Evolutionary conservation across 768 basidiomycete species (phyloP), one percentile per base, ranked within the genome.

Genomic region (Macrocybe gigantea): DNA sequence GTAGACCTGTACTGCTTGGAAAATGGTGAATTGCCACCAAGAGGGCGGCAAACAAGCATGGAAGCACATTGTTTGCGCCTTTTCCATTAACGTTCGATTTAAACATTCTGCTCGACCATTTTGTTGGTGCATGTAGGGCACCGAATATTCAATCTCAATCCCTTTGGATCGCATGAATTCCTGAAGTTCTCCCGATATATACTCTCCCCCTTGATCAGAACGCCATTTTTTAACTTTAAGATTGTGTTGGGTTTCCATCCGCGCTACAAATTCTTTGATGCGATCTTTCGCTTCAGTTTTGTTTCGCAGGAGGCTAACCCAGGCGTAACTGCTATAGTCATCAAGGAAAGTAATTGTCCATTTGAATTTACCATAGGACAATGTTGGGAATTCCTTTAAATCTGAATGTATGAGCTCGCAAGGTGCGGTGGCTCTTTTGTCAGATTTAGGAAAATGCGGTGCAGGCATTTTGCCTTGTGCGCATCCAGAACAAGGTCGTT

Each of bases 401-500:
- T 61, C 56, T 1, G 52, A 56, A 45, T 61, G 60, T 34, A 61
- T 51, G 32, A 47, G 31, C 22, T 58, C 52, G 34, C 59, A 58
- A 3, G 48, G 41, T 35, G 44, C 15, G 7, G 29, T 44, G 9
- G 57, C 57, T 15, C 48, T 43, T 10, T 41, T 45, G 10, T 30
- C 10, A 8, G 53, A 56, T 14, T 31, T 33, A 5, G 53, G 55
- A 29, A 54, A 56, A 12, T 50, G 49, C 13, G 45, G 45, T 8
- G 48, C 40, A 5, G 41, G 42, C 55, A 56, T 56, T 36, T 54
- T 58, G 3, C 57, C 57, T 47, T 53, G 30, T 6, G 50, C 49
- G 44, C 57, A 58, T 29, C 57, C 54, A 11, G 8, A 7, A 30
- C 55, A 56, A 12, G 50, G 5, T 3, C 47, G 47, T 7, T 8